Conservation (phyloP, 768 basidiomycete species). For the Tremella fuciformis region DNA sequence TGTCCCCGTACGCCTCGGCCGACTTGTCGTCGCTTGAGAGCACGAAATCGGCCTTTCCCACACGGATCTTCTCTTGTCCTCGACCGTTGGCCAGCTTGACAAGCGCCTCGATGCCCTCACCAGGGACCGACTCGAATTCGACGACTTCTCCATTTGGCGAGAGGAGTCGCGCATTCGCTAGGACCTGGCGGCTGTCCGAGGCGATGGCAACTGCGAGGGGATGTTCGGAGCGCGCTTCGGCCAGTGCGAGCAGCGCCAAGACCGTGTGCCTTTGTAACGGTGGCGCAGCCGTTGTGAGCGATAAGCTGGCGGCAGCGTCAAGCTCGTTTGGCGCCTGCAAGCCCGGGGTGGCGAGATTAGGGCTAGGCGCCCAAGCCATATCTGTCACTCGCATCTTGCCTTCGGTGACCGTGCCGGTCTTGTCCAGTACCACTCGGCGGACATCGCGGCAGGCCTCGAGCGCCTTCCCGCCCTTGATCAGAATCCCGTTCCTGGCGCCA, state of each 20-base stretch:
- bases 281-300: constrained; percentile 37
- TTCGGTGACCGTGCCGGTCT: constrained; percentile 94
- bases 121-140: constrained; percentile 82
- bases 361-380: constrained; percentile 63
- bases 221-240: constrained; percentile 91
- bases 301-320: constrained; percentile 43
- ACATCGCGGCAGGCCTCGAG: constrained; percentile 84
- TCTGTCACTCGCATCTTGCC: constrained; percentile 84
- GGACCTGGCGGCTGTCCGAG: constrained; percentile 60
- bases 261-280: constrained; percentile 54
- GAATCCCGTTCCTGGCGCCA: constrained; percentile 91
- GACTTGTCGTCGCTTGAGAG: constrained; percentile 17
- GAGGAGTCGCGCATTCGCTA: constrained; percentile 47
- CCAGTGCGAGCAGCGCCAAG: constrained; percentile 76
- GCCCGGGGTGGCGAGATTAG: constrained; percentile 1
- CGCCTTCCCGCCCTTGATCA: constrained; percentile 95
- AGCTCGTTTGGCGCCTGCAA: constrained; percentile 12
- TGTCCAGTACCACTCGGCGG: constrained; percentile 82
- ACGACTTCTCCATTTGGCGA: constrained; percentile 62
- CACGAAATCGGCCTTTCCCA: constrained; percentile 75
- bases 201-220: constrained; percentile 93
- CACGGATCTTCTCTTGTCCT: constrained; percentile 51
- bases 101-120: constrained; percentile 76
- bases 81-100: constrained; percentile 57
- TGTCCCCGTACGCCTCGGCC: constrained; percentile 34